Conservation (phyloP, 495 filamentous ascomycete genomes). For the Margaritispora aquatica region DNA sequence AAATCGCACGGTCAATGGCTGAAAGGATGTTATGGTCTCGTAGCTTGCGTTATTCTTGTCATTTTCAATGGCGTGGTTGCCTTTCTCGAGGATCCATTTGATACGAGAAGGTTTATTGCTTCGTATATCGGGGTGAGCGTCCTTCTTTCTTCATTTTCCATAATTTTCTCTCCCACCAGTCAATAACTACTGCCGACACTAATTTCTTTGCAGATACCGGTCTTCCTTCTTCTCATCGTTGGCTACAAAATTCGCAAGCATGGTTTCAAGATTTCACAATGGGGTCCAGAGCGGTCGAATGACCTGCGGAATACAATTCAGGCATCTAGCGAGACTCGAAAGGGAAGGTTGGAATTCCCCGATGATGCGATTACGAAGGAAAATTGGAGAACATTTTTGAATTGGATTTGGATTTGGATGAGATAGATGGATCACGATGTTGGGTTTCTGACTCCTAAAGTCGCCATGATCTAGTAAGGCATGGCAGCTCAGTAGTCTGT, state of each 20-base stretch:
- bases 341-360: slow-evolving; percentile 29
- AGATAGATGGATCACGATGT: slow-evolving; percentile 18
- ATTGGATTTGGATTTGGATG: slow-evolving; percentile 34
- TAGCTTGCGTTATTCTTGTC: slow-evolving; percentile 34
- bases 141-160: neutral
- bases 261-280: slow-evolving; percentile 23
- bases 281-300: slow-evolving; percentile 29
- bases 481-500: too few relatives aligned
- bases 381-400: slow-evolving; percentile 22
- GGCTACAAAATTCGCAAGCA: slow-evolving; percentile 33
- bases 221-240: slow-evolving; percentile 29
- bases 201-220: slow-evolving; percentile 22
- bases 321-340: slow-evolving; percentile 24
- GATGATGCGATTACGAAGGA: slow-evolving; percentile 25
- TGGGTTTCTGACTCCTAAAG: neutral
- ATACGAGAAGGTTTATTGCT: slow-evolving; percentile 33
- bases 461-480: too few relatives aligned
- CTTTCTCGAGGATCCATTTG: slow-evolving; percentile 33
- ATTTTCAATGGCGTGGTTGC: slow-evolving; percentile 40
- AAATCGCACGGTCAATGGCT: slow-evolving; percentile 42
- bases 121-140: slow-evolving; percentile 43
- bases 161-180: neutral
- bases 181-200: too few relatives aligned
- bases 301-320: slow-evolving; percentile 32
- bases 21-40: slow-evolving; percentile 37